Base-by-base conservation (phyloP, 2,329 filamentous ascomycete species). In the Diaporthe vexans region DNA sequence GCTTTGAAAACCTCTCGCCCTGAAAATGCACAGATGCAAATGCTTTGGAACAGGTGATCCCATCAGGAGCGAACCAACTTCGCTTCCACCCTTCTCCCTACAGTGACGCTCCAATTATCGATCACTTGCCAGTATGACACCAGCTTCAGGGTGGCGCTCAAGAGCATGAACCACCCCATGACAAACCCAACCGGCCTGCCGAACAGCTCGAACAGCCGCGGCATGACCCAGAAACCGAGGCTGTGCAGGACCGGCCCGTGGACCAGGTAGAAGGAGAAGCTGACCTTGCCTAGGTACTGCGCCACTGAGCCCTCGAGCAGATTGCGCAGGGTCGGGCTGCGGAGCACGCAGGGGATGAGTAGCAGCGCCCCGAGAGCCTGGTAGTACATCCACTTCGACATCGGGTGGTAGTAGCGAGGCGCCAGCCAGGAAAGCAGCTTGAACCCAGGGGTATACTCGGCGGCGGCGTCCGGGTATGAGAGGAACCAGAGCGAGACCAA, bases 211-310 rank as follows among this genome's bases (percentile, higher is more conserved):
- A 85, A 85, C 3, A 85, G 77, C 11, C 83, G 77, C 7, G 84
- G 84, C 83, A 85, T 85, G 71, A 80, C 76, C 78, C 78, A 80
- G 76, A 80, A 80, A 15, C 79, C 79, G 13, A 80, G 74, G 13
- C 78, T 77, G 69, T 80, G 78, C 24, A 80, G 74, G 9, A 80
- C 79, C 4, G 79, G 79, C 3, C 79, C 79, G 57, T 85, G 84
- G 7, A 85, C 78, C 6, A 85, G 82, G 73, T 85, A 85, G n/a
- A 85, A 77, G 1, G 83, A 84, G 78, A 85, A 85, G 74, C 83
- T 85, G 73, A 85, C 78, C 61, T 78, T 80, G 17, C 84, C 84
- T 0, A 85, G 79, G 61, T 85, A 84, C 73, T 85, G 84, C 15
- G 83, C 78, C 8, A 79, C 43, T 0, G 73, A 76, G 7, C 78